These are phyloP conservation scores for Solidago caesia DNA, from an alignment of 129 eudicot genomes.

Conservation along the genomic window DNA sequence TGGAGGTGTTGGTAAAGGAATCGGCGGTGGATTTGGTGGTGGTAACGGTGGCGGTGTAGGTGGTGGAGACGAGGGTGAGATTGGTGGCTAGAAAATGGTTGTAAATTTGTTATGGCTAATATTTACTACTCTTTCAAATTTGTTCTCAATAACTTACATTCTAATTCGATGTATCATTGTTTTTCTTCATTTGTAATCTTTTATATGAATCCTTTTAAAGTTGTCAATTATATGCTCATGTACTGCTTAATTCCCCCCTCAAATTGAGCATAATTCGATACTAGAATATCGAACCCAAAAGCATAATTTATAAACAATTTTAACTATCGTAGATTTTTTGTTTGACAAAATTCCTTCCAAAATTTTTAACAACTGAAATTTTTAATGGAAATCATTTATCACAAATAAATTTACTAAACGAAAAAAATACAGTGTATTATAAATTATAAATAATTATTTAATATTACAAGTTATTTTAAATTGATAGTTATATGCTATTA, in stretches of 20 bases:
- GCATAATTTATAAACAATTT: too few relatives aligned
- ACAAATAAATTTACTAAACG: too few relatives aligned
- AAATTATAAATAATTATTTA: too few relatives aligned
- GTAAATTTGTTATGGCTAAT: not conserved
- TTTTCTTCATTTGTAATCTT: constrained; percentile 14
- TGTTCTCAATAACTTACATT: constrained; percentile 20
- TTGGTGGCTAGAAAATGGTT: constrained; percentile 28
- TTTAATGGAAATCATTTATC: too few relatives aligned
- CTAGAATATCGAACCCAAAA: not conserved
- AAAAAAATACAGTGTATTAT: too few relatives aligned
- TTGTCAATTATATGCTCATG: not conserved
- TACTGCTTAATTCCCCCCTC: not conserved
- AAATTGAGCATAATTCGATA: not conserved
- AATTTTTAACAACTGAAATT: too few relatives aligned
- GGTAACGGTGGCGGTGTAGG: constrained; percentile 17
- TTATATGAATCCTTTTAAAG: not conserved
- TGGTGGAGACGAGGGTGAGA: constrained; percentile 27
- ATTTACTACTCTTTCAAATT: not conserved
- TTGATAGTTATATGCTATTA: too few relatives aligned
- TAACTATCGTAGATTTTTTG: too few relatives aligned
- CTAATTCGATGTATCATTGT: constrained; percentile 18
- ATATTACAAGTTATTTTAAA: too few relatives aligned
- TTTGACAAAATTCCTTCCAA: too few relatives aligned
- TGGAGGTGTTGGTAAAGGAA: not conserved
- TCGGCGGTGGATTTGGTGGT: constrained; percentile 9